Conservation (phyloP, 148 eudicot genomes). For the Vaccinium macrocarpon region DNA sequence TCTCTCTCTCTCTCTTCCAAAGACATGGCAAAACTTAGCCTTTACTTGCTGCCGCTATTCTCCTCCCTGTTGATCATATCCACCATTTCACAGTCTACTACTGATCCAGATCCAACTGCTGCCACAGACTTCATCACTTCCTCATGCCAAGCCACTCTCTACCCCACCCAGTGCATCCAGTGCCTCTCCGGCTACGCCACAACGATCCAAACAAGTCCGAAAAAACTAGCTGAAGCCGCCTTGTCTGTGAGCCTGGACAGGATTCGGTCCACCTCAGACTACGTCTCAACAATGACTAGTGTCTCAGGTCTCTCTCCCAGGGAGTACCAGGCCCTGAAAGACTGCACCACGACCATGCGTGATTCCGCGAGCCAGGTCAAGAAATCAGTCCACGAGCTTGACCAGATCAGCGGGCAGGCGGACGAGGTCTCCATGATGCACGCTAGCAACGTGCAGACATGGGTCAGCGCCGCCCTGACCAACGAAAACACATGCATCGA, state of each 20-base stretch:
- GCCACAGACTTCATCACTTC: constrained; percentile 46
- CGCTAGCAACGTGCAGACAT: constrained; percentile 58
- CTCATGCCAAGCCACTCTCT: constrained; percentile 57
- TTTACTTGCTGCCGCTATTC: constrained; percentile 18
- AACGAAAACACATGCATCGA: constrained; percentile 50
- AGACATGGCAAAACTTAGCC: constrained; percentile 25
- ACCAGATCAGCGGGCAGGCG: constrained; percentile 19
- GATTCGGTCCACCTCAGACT: constrained; percentile 37
- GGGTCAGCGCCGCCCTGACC: constrained; percentile 69
- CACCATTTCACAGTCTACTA: not conserved
- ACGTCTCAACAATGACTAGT: constrained; percentile 28
- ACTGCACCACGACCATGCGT: constrained; percentile 47
- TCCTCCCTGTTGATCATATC: not conserved
- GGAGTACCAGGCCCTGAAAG: constrained; percentile 52
- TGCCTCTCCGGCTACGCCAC: constrained; percentile 44
- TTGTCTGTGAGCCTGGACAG: constrained; percentile 44
- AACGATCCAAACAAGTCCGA: constrained; percentile 39
- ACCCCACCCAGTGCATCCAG: constrained; percentile 58
- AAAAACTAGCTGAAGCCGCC: constrained; percentile 49
- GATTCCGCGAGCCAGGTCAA: constrained; percentile 49
- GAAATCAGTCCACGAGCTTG: constrained; percentile 51
- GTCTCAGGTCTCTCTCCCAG: constrained; percentile 34
- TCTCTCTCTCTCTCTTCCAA: not conserved
- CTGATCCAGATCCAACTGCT: not conserved
- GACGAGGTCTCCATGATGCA: constrained; percentile 58